Conservation (phyloP, 2,329 filamentous ascomycete genomes). For the Cordyceps cateniannulata region DNA sequence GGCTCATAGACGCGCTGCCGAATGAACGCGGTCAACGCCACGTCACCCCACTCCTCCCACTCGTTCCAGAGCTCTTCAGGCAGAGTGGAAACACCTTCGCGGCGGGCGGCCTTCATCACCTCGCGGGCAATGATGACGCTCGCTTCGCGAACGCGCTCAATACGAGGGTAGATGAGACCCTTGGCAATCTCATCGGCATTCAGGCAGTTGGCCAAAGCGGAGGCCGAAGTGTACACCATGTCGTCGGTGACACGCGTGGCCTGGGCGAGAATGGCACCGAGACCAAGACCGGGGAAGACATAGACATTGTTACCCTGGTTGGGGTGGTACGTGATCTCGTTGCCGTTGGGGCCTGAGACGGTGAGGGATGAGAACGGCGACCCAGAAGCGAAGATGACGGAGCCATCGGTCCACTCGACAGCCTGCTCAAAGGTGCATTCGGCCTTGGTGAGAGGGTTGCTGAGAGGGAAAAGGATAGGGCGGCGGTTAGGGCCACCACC, state of each 20-base stretch:
- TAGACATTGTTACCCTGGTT: constrained; percentile 86
- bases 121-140: constrained; percentile 80
- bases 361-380: constrained; percentile 78
- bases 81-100: constrained; percentile 67
- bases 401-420: constrained; percentile 82
- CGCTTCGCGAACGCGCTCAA: constrained; percentile 87
- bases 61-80: constrained; percentile 63
- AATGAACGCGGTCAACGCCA: constrained; percentile 54
- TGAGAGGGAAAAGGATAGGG: constrained; percentile 92
- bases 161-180: constrained; percentile 84
- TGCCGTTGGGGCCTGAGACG: constrained; percentile 51
- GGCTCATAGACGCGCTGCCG: constrained; percentile 56
- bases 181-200: constrained; percentile 74
- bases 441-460: constrained; percentile 92
- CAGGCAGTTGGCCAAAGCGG: constrained; percentile 70
- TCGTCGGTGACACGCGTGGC: constrained; percentile 79
- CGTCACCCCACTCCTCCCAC: constrained; percentile 67
- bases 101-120: constrained; percentile 86
- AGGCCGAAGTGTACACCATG: constrained; percentile 95
- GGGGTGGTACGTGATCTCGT: constrained; percentile 62
- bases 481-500: constrained; percentile 61
- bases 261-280: constrained; percentile 89
- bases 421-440: constrained; percentile 97
- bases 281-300: constrained; percentile 92
- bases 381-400: constrained; percentile 87